Base-by-base conservation (phyloP, 2,329 filamentous ascomycete genomes). In the Diplodia mutila region DNA sequence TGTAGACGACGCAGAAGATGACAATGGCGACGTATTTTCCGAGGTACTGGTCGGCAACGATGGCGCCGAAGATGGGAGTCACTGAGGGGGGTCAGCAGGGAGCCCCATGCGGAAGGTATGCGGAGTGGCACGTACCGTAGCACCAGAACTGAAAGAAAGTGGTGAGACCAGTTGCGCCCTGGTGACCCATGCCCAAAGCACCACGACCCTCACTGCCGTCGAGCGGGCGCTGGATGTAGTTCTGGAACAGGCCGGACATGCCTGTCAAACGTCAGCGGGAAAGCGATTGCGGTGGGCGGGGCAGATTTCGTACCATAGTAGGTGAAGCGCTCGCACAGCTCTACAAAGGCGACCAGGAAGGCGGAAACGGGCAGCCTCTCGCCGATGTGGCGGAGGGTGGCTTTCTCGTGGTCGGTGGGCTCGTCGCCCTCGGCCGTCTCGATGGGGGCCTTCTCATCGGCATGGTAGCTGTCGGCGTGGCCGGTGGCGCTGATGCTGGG, bases 1-100 rank as follows among this genome's bases (percentile, higher is more conserved):
- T 85, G 14, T 87, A 86, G 70, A 88, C 81, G 29, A 75, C 82
- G 51, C 80, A 87, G 70, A 89, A 87, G 72, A 85, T 84, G 76
- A 87, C 80, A 70, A 91, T 90, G 42, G 89, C 90, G 71, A 85
- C 84, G 80, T 86, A 90, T 66, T 87, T 86, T 61, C 89, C 89
- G 77, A 84, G 84, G 74, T 88, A 87, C 69, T 86, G 84, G 80
- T 91, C 89, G 23, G 89, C 88, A 21, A 80, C 77, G 63, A 81
- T 73, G 34, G 82, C 81, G 29, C 76, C 77, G 8, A 78, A 54
- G 11, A 79, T 76, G 1, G 77, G 77, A 2, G 74, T 78, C 6
- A 77, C 67, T 68, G 39, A 2, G 12, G 18, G 14, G 34, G 5
- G 27, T 68, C 37, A 67, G 65, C 25, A 3, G 11, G 7, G 2